These are phyloP conservation scores for Choiromyces venosus DNA, from an alignment of 495 filamentous ascomycete species.

Conservation along the genomic window DNA sequence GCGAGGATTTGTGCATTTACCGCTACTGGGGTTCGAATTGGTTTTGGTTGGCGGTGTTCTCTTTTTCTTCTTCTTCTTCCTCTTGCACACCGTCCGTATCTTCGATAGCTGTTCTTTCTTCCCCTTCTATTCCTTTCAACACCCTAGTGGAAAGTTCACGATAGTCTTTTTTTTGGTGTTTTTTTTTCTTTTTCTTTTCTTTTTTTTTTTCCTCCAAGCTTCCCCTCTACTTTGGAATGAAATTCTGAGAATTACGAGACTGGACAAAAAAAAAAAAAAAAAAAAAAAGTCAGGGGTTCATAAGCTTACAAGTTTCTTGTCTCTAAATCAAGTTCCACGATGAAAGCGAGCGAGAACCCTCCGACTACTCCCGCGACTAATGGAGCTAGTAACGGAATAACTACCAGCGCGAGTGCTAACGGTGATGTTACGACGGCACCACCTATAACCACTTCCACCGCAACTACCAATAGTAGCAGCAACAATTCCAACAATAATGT, in stretches of 20 bases:
- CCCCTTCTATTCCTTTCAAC: background rate
- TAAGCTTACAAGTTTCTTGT: constrained; percentile 12
- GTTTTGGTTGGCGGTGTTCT: background rate
- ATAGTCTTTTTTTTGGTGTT: background rate
- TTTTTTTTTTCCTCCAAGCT: background rate
- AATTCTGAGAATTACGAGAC: background rate
- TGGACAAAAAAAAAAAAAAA: constrained; percentile 3
- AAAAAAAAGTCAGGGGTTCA: constrained; percentile 7
- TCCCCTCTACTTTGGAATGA: background rate
- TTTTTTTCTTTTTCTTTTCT: background rate
- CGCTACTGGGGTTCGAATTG: constrained; percentile 1
- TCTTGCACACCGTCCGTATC: background rate
- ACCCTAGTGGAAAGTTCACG: background rate
- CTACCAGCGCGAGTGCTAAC: background rate
- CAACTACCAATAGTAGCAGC: constrained; percentile 7
- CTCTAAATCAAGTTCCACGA: constrained; percentile 11
- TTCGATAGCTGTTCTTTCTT: background rate
- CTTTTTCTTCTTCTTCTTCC: background rate
- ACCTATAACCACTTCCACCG: constrained; percentile 12
- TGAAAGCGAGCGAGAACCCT: constrained; percentile 29
- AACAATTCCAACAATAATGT: constrained; percentile 13
- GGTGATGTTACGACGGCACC: constrained; percentile 16
- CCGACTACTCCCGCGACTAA: background rate
- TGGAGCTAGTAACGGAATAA: background rate
- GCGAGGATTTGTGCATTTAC: background rate